These are phyloP conservation scores for Wickerhamomyces queroliae DNA, from an alignment of 805 yeast species.

Conservation along the genomic window DNA sequence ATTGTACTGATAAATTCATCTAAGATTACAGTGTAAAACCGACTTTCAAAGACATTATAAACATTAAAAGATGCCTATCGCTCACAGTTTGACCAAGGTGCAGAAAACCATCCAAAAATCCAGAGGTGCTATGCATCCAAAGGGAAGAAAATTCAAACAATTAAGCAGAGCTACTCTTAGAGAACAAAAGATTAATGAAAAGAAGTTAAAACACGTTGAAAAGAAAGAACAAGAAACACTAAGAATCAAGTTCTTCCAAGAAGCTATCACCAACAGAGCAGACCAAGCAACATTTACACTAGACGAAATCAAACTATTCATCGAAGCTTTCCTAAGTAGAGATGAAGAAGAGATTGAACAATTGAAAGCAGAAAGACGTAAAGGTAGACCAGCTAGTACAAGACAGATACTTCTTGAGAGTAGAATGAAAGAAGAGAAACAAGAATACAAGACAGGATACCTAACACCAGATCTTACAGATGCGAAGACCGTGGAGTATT, in stretches of 20 bases:
- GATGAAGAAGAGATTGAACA: slow-evolving; percentile 71
- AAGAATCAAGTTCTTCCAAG: slow-evolving; percentile 55
- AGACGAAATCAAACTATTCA: slow-evolving; percentile 55
- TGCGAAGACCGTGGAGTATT: slow-evolving; percentile 45
- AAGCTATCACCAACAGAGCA: slow-evolving; percentile 40
- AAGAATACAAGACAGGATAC: slow-evolving; percentile 64
- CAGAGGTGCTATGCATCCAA: slow-evolving; percentile 67
- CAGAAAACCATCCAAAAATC: slow-evolving; percentile 51
- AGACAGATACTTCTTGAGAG: slow-evolving; percentile 65
- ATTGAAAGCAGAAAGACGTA: slow-evolving; percentile 58
- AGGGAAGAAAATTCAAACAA: slow-evolving; percentile 83
- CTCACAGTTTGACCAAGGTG: slow-evolving; percentile 61
- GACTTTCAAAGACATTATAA: background rate
- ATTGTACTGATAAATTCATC: background rate
- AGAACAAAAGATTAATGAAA: slow-evolving; percentile 60
- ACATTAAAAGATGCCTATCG: slow-evolving; percentile 49
- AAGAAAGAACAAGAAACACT: slow-evolving; percentile 55
- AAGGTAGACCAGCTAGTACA: slow-evolving; percentile 80
- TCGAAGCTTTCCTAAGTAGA: slow-evolving; percentile 58
- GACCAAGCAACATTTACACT: slow-evolving; percentile 38
- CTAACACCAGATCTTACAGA: slow-evolving; percentile 69
- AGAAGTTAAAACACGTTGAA: slow-evolving; percentile 51
- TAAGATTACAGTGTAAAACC: background rate
- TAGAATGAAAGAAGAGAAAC: slow-evolving; percentile 52
- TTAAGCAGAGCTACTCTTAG: slow-evolving; percentile 82